A percentile compares a stretch with the other conserved stretches of the same genome.
phyloP scores from a whole-genome alignment of 1,284 basidiomycete species.

The Mycosarcoma mackinlayi region DNA sequence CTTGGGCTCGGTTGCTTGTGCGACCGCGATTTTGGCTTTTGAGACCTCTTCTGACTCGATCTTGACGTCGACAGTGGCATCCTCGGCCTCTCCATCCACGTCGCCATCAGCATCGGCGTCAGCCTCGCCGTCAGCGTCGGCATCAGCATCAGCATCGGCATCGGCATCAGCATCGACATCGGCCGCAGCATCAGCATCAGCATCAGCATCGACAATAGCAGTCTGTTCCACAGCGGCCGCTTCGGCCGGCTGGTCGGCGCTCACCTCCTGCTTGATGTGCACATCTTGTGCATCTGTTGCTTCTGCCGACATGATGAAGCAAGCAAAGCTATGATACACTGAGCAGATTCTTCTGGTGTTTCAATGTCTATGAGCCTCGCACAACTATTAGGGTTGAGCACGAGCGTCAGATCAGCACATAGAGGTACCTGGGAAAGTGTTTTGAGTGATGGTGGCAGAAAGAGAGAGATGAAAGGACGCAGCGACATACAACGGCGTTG shows the following conservation, averaged over 20 bases:
- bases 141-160: conserved; percentile 29
- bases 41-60: conserved; percentile 1
- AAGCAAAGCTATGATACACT: not conserved
- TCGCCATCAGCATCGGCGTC: conserved; percentile 19
- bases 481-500: too few relatives aligned
- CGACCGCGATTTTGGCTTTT: not conserved
- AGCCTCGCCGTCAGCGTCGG: conserved; percentile 17
- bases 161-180: conserved; percentile 11
- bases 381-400: too few relatives aligned
- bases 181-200: conserved; percentile 6
- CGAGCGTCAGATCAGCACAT: too few relatives aligned
- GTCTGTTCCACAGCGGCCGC: not conserved
- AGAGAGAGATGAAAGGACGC: too few relatives aligned
- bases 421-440: too few relatives aligned
- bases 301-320: conserved; percentile 20
- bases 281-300: conserved; percentile 21
- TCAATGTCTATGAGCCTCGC: too few relatives aligned
- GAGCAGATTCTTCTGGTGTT: not conserved
- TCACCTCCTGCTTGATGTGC: conserved; percentile 27
- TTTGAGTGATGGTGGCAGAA: conserved; percentile 10
- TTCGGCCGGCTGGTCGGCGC: conserved; percentile 5
- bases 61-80: conserved; percentile 10
- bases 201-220: not conserved
- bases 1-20: not conserved
- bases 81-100: not conserved